These are phyloP conservation scores for Neurospora africana DNA, from an alignment of 495 filamentous ascomycete species.

Conservation along the genomic window DNA sequence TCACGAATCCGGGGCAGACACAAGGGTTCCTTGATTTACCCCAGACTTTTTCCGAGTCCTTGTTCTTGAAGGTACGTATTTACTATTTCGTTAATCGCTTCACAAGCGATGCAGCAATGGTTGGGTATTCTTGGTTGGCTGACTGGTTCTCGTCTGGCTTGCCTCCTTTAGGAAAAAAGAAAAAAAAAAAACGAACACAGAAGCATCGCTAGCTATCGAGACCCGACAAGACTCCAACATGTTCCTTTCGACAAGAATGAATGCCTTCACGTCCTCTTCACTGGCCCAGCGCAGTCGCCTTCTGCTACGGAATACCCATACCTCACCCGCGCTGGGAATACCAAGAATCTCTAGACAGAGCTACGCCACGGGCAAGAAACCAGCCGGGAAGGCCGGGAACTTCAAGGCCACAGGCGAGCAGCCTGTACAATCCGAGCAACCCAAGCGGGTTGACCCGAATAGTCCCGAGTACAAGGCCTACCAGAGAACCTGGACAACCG, in stretches of 20 bases:
- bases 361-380: not conserved
- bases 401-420: not conserved
- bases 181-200: not conserved
- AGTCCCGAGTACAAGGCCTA: conserved; percentile 32
- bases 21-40: not conserved
- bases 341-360: not conserved
- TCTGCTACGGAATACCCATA: not conserved
- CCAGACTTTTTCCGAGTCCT: not conserved
- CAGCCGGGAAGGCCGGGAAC: not conserved
- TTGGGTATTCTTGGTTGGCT: not conserved
- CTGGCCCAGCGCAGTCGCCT: not conserved
- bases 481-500: conserved; percentile 24
- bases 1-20: not conserved
- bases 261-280: not conserved
- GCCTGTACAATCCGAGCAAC: not conserved
- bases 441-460: conserved; percentile 17
- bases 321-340: not conserved
- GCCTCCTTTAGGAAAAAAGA: not conserved
- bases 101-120: not conserved
- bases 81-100: not conserved
- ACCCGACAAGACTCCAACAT: not conserved
- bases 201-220: not conserved
- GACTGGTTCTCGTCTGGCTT: not conserved
- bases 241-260: not conserved
- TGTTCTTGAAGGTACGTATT: not conserved